Conservation (phyloP, 148 eudicot species). For the Pharnaceum exiguum region DNA sequence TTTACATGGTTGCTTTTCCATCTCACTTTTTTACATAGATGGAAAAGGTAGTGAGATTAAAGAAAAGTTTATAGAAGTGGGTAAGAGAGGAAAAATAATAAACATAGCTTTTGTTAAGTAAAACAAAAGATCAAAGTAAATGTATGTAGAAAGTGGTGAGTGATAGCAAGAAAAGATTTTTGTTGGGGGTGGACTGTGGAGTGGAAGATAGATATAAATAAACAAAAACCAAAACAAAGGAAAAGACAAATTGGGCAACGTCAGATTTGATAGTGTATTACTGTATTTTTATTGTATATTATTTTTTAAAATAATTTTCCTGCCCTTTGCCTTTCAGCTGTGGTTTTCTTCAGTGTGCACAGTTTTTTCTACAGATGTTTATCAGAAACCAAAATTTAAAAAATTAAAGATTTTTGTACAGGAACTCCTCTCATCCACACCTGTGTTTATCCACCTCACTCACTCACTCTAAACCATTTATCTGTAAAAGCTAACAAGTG, state of each 20-base stretch:
- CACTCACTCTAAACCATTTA: no score
- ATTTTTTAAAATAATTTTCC: background rate
- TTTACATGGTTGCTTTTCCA: slow-evolving; percentile 37
- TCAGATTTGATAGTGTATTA: slow-evolving; percentile 21
- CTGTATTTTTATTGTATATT: background rate
- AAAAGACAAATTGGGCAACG: slow-evolving; percentile 35
- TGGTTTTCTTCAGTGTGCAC: slow-evolving; percentile 14
- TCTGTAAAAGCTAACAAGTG: no score
- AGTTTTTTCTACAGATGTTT: no score
- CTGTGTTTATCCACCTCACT: slow-evolving; percentile 17
- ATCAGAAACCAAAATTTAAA: no score
- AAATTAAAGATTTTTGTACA: slow-evolving; percentile 28
- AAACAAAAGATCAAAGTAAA: background rate
- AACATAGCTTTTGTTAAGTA: slow-evolving; percentile 14
- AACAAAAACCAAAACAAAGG: slow-evolving; percentile 18
- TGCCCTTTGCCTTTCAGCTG: slow-evolving; percentile 18
- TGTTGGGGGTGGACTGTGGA: no score
- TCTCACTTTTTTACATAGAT: slow-evolving; percentile 26
- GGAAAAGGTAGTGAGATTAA: slow-evolving; percentile 33
- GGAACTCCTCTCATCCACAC: slow-evolving; percentile 29
- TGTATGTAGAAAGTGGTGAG: background rate
- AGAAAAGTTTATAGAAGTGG: slow-evolving; percentile 23
- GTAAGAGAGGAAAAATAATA: background rate
- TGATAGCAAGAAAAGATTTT: background rate
- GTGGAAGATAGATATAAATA: slow-evolving; percentile 16